Base-by-base conservation (phyloP, 495 filamentous ascomycete genomes). In the Penicillium pancosmium region DNA sequence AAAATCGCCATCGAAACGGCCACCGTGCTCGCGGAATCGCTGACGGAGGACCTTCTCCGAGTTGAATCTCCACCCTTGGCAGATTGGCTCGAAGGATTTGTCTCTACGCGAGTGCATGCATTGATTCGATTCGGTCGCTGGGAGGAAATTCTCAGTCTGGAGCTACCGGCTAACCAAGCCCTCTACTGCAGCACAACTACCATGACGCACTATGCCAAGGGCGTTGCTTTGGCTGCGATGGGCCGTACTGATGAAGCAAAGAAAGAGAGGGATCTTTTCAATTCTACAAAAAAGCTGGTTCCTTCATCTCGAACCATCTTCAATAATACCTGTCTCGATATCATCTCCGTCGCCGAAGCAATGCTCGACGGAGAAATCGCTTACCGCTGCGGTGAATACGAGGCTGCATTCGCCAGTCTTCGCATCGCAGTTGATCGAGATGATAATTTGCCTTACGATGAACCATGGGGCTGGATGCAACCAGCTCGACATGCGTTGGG, bases 391-490 rank as follows among this genome's bases (percentile, higher is more conserved):
- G 82, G 79, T 0, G 82, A 86, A 31, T 74, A 79, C 40, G 78
- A 84, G 0, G 10, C 58, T 7, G 87, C 86, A 0, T 89, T 88
- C 60, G 52, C 62, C 3, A 73, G 82, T 55, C 74, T 91, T 13
- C 75, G 77, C 0, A 55, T 62, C 11, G 78, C 87, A 0, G 83
- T 87, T 19, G 57, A 69, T 5, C 73, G 80, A 13, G 84, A 87
- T 55, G 82, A 87, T 54, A 57, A 65, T 1, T 73, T 90, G 8
- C 81, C 80, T 0, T 90, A 87, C 55, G 82, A 86, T 56, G 87
- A 90, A 68, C 87, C 87, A 0, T 89, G 86, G 86, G 83, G 83
- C 3, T 88, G 85, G 85, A 88, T 88, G 85, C 82, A 86, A 59
- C 85, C 87, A 0, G 79, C 84, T 1, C 72, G 86, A 5, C 87